phyloP scores from a whole-genome alignment of 768 basidiomycete species.

The Mycena galopus region DNA sequence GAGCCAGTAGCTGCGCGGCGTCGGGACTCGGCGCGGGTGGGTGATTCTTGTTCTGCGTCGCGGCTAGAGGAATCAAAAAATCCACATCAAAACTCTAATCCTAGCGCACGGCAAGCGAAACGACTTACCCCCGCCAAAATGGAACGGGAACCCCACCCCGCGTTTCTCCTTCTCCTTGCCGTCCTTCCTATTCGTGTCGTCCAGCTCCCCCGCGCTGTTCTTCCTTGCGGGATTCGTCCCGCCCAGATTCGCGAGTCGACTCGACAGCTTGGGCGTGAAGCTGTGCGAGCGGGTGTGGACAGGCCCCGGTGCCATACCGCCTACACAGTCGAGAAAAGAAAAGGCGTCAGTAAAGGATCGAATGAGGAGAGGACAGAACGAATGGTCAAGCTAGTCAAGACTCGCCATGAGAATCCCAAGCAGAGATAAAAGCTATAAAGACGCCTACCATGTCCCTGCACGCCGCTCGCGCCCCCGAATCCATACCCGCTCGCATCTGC shows the following conservation, averaged over 20 bases:
- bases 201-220: conserved; percentile 56
- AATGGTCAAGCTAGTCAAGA: too few species aligned
- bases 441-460: background rate
- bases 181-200: too few species aligned
- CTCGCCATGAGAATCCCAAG: background rate
- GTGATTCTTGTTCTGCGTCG: too few species aligned
- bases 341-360: too few species aligned
- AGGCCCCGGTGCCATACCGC: conserved; percentile 40
- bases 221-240: conserved; percentile 68
- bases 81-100: too few species aligned
- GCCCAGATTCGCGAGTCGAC: conserved; percentile 63
- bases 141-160: conserved; percentile 12
- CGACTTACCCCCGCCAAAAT: conserved; percentile 27
- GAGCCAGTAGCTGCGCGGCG: too few species aligned
- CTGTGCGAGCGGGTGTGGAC: too few species aligned
- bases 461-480: background rate
- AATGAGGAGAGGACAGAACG: too few species aligned
- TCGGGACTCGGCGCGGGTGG: too few species aligned
- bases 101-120: background rate
- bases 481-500: conserved; percentile 7
- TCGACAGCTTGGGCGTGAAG: too few species aligned
- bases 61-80: too few species aligned
- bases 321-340: background rate
- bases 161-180: too few species aligned
- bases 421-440: background rate